Conservation (phyloP, 2,329 filamentous ascomycete genomes). For the Neurospora crassa region DNA sequence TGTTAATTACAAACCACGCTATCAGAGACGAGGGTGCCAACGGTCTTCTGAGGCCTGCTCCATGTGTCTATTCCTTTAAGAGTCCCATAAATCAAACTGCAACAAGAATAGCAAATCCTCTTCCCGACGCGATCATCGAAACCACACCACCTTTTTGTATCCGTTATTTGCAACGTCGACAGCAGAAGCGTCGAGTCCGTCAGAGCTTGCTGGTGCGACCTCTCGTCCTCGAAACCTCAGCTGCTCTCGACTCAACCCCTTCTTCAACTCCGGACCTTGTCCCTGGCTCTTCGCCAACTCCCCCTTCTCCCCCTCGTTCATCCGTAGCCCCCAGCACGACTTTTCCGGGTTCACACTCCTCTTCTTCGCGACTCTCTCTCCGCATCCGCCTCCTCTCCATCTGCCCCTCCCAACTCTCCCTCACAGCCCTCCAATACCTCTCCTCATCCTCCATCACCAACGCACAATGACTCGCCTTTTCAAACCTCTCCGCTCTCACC, state of each 20-base stretch:
- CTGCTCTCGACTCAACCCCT: not conserved
- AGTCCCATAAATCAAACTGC: no score
- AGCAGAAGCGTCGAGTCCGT: not conserved
- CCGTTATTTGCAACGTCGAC: not conserved
- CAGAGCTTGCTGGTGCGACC: not conserved
- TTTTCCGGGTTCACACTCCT: not conserved
- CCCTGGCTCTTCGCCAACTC: not conserved
- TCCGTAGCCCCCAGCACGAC: not conserved
- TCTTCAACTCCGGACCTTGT: not conserved
- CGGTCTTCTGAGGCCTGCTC: no score
- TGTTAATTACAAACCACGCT: not conserved
- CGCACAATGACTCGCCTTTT: slow-evolving; percentile 14
- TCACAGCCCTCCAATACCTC: slow-evolving; percentile 18
- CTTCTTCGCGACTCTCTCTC: not conserved
- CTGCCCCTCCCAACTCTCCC: slow-evolving; percentile 16
- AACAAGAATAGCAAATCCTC: no score
- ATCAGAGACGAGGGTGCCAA: no score
- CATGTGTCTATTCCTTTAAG: no score
- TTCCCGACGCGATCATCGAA: no score
- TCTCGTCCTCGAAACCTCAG: not conserved
- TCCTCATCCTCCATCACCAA: slow-evolving; percentile 14
- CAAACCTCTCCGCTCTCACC: not conserved
- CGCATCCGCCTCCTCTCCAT: slow-evolving; percentile 4
- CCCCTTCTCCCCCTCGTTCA: not conserved
- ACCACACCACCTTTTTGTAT: no score